Percentiles rank a stretch among this genome's conserved stretches.
Evolutionary conservation across 495 filamentous ascomycete species (phyloP).

Genomic region (Tuber brumale): DNA sequence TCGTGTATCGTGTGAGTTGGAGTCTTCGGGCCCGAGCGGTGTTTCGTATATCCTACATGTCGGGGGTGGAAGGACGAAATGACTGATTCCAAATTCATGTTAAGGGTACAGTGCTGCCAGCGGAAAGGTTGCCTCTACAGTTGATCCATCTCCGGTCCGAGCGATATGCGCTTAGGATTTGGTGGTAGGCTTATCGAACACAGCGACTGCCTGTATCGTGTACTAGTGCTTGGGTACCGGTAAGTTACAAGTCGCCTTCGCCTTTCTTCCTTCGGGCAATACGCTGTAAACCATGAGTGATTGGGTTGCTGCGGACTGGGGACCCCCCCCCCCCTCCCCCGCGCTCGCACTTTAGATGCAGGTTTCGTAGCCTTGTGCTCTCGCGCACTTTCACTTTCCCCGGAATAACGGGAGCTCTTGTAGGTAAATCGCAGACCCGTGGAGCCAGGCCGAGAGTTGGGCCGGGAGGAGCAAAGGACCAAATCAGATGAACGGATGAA

Average conservation of each 20-base stretch:
- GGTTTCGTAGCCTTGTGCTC: neutral
- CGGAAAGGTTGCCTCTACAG: neutral
- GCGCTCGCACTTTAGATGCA: neutral
- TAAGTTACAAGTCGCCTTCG: neutral
- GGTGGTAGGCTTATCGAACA: neutral
- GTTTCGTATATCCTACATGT: no score
- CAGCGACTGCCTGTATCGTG: neutral
- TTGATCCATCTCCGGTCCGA: neutral
- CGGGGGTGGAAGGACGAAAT: neutral
- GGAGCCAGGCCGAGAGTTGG: neutral
- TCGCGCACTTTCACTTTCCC: neutral
- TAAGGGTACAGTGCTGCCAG: neutral
- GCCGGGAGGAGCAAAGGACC: neutral
- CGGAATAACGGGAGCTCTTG: neutral
- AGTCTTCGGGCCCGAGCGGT: no score
- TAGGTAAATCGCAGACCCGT: neutral
- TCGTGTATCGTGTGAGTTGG: no score
- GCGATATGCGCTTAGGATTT: no score
- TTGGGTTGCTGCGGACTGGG: neutral
- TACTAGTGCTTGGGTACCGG: neutral
- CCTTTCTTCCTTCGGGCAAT: neutral
- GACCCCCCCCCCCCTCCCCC: no score
- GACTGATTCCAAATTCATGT: neutral
- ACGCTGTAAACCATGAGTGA: neutral
- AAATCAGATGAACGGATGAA: neutral